phyloP scores from a whole-genome alignment of 2,329 filamentous ascomycete genomes.

The Fusarium floridanum region DNA sequence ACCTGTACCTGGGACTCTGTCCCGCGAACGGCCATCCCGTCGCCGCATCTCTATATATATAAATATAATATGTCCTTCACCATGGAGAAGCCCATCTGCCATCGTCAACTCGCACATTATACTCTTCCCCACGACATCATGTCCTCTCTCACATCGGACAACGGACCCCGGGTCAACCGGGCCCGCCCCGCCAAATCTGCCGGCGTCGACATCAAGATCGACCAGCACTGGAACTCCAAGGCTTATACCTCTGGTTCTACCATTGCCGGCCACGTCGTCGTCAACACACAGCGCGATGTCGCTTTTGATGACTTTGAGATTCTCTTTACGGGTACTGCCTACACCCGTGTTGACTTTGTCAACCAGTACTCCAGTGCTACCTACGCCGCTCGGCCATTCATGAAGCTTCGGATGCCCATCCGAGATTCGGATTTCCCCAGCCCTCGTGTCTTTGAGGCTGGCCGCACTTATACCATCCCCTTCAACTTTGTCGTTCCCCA shows the following conservation, averaged over 20 bases:
- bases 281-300: slow-evolving; percentile 60
- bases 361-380: slow-evolving; percentile 62
- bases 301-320: slow-evolving; percentile 67
- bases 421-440: slow-evolving; percentile 60
- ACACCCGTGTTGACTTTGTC: slow-evolving; percentile 65
- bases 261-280: slow-evolving; percentile 62
- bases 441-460: slow-evolving; percentile 62
- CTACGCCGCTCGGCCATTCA: slow-evolving; percentile 64
- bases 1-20: slow-evolving; percentile 37
- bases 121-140: slow-evolving; percentile 38
- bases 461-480: slow-evolving; percentile 63
- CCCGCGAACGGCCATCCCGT: slow-evolving; percentile 25
- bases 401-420: slow-evolving; percentile 69
- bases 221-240: slow-evolving; percentile 67
- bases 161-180: slow-evolving; percentile 40
- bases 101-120: slow-evolving; percentile 32
- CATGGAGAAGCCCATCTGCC: slow-evolving; percentile 25
- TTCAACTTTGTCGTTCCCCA: slow-evolving; percentile 71
- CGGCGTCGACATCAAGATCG: slow-evolving; percentile 62
- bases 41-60: slow-evolving; percentile 35
- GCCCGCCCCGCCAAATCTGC: slow-evolving; percentile 45
- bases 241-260: slow-evolving; percentile 68
- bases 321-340: slow-evolving; percentile 63
- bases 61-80: slow-evolving; percentile 43
- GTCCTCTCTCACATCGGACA: slow-evolving; percentile 43